Evolutionary conservation across 139 green algal species (phyloP), one percentile per base, ranked within the genome.

Genomic region (Chlamydomonas schloesseri): DNA sequence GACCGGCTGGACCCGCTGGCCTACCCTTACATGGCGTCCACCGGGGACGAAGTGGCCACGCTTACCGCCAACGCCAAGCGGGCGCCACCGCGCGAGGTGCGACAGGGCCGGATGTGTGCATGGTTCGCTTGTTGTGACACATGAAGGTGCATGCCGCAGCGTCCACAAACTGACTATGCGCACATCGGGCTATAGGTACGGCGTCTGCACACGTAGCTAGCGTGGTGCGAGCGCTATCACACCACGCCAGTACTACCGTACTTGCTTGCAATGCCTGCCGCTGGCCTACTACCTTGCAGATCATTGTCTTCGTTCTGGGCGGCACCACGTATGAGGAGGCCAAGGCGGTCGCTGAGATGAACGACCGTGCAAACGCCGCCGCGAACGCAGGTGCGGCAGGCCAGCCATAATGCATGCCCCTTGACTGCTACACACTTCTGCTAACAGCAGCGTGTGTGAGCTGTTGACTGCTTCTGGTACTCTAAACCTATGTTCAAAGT

Each of bases 291-390:
- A 8, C 28, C 47, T 33, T 17, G 6, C 37, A 90, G 65, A 89
- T 98, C 1, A 94, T 99, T 34, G 93, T 98, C 0, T 99, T 99
- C 86, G 94, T 99, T 29, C 89, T 99, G 37, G 97, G 97, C 4
- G 97, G 97, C n/a, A 96, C 95, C 3, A 99, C 97, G 0, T 99
- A 99, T 81, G 97, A 99, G 87, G 97, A 99, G 89, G 93, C 80
- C 55, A 89, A 89, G 72, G 77, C 77, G 24, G 91, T 99, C 33
- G 91, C 94, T 23, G 94, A 98, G 78, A 93, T 96, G 76, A 99
- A 99, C 86, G 88, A 92, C 10, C 82, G 89, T 71, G 78, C 67
- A 15, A 28, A 28, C 15, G 76, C 76, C 1, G 76, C 76, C 20
- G 76, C 76, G 20, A 62, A 37, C 6, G 20, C 28, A 11, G 28